Percentiles rank a stretch among this genome's conserved stretches.
Conservation (phyloP, 345 rosid genomes). For the Heritiera fomes region DNA sequence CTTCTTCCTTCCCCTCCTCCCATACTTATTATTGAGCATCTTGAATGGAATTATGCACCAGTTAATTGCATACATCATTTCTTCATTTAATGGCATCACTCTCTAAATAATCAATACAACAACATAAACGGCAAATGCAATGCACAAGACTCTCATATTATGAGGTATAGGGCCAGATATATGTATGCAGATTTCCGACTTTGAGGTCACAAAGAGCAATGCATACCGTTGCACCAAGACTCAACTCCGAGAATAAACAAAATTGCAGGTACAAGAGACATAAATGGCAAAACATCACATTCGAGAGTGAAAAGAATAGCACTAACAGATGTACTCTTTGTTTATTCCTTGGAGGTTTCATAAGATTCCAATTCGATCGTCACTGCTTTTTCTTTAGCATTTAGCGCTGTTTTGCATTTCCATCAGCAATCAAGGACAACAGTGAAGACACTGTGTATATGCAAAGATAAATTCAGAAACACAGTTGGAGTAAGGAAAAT, state of each 20-base stretch:
- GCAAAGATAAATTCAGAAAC: neutral
- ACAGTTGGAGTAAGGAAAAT: neutral
- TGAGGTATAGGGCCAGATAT: too few relatives aligned
- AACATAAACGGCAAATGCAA: too few relatives aligned
- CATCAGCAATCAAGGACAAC: neutral
- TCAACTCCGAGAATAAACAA: neutral
- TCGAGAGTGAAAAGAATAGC: neutral
- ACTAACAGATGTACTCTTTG: neutral
- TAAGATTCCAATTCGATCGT: neutral
- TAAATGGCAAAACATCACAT: neutral
- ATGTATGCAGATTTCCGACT: too few relatives aligned
- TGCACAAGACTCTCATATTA: too few relatives aligned
- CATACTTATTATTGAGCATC: constrained; percentile 1
- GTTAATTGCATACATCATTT: constrained; percentile 1
- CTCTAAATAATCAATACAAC: neutral
- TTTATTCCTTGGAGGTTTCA: neutral
- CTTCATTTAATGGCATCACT: neutral
- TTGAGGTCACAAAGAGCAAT: too few relatives aligned
- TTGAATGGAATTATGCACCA: neutral
- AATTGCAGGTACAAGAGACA: neutral
- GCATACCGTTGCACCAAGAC: too few relatives aligned
- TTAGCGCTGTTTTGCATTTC: neutral
- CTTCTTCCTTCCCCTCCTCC: neutral
- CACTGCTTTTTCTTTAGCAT: neutral
- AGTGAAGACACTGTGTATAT: neutral